These are phyloP conservation scores for Tetraselmis chui DNA, from an alignment of 139 green algal species.

Conservation along the genomic window DNA sequence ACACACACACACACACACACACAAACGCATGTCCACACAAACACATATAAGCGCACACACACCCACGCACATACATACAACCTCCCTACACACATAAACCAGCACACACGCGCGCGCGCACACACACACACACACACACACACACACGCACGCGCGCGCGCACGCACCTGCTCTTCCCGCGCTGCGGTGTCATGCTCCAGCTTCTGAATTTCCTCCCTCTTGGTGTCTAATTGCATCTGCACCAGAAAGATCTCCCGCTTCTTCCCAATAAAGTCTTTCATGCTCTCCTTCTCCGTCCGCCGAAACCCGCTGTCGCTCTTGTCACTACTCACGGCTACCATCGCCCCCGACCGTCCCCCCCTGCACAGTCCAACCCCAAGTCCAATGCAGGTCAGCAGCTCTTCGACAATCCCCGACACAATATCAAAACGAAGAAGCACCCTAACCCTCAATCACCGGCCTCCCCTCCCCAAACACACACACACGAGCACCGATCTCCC, in stretches of 20 bases:
- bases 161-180: neutral
- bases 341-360: neutral
- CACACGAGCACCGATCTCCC: too few relatives aligned
- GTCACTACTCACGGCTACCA: neutral
- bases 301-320: neutral
- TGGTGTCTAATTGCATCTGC: conserved; percentile 86
- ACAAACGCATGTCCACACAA: too few relatives aligned
- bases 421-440: too few relatives aligned
- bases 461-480: too few relatives aligned
- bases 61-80: too few relatives aligned
- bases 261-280: conserved; percentile 82
- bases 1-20: too few relatives aligned
- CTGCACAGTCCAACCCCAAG: neutral
- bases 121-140: neutral
- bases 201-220: conserved; percentile 82
- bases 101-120: too few relatives aligned
- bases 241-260: conserved; percentile 92
- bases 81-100: too few relatives aligned
- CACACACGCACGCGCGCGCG: neutral
- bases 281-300: conserved; percentile 62
- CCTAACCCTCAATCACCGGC: too few relatives aligned
- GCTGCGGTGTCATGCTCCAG: conserved; percentile 65
- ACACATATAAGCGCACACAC: too few relatives aligned
- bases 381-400: too few relatives aligned
- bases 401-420: too few relatives aligned